These are phyloP conservation scores for Magnaporthiopsis incrustans DNA, from an alignment of 2,329 filamentous ascomycete genomes.

Conservation along the genomic window DNA sequence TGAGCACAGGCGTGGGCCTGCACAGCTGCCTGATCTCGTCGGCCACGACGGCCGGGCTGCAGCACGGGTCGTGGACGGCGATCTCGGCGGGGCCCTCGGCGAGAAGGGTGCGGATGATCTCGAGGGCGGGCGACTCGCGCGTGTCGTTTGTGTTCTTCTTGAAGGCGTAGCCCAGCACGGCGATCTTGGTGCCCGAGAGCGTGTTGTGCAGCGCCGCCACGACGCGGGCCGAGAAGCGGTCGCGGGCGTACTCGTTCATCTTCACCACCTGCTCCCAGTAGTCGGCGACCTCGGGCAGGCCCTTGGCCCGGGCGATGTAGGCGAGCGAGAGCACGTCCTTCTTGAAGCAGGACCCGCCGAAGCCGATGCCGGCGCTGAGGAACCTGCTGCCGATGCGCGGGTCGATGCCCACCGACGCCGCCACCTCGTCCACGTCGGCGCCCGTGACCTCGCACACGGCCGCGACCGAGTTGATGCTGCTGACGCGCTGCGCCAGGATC, in stretches of 20 bases:
- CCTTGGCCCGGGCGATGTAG: conserved; percentile 64
- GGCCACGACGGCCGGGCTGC: conserved; percentile 41
- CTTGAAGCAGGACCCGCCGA: conserved; percentile 74
- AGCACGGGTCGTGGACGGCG: conserved; percentile 61
- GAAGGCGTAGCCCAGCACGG: conserved; percentile 68
- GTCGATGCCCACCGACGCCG: conserved; percentile 60
- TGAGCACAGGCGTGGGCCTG: conserved; percentile 20
- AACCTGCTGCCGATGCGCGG: conserved; percentile 65
- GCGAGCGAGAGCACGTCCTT: conserved; percentile 70
- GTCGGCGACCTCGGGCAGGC: conserved; percentile 61
- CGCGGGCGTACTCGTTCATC: conserved; percentile 69
- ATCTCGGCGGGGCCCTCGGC: conserved; percentile 57
- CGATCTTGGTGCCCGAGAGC: conserved; percentile 61
- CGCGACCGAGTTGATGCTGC: conserved; percentile 74
- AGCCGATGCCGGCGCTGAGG: conserved; percentile 67
- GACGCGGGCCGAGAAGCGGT: conserved; percentile 59
- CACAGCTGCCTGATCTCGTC: conserved; percentile 41
- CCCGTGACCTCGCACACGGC: conserved; percentile 71
- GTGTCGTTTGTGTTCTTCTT: conserved; percentile 75
- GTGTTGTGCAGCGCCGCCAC: conserved; percentile 62
- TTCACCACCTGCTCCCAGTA: conserved; percentile 69
- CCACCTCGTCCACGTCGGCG: conserved; percentile 67
- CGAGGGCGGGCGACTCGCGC: conserved; percentile 60
- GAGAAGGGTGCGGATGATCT: conserved; percentile 57
- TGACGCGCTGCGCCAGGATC: conserved; percentile 72